phyloP scores from a whole-genome alignment of 192 early-diverging fungal species.

The Linnemannia zychae region DNA sequence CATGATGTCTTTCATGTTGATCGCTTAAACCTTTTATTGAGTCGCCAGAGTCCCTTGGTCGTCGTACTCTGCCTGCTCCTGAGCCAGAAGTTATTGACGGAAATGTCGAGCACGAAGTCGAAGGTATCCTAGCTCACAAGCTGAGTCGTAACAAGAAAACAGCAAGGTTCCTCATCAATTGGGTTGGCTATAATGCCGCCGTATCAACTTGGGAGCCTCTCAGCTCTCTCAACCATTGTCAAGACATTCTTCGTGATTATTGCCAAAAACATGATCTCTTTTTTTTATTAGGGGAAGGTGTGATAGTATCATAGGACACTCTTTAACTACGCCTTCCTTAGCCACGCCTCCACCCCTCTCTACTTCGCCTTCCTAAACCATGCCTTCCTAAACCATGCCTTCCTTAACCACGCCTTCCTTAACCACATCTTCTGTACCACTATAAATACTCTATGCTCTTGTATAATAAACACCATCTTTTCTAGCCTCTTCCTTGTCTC shows the following conservation, averaged over 20 bases:
- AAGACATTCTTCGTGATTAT: background rate
- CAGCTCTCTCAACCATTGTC: background rate
- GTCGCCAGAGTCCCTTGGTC: slow-evolving; percentile 6
- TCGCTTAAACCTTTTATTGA: background rate
- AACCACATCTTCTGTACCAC: no score
- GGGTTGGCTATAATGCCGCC: background rate
- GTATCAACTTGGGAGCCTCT: background rate
- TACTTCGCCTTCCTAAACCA: no score
- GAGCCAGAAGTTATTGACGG: slow-evolving; percentile 4
- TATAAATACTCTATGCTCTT: no score
- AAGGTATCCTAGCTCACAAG: background rate
- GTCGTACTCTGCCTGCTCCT: background rate
- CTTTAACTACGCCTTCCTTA: no score
- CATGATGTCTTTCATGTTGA: slow-evolving; percentile 19
- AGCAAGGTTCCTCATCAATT: background rate
- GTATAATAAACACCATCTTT: no score
- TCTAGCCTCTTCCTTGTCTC: no score
- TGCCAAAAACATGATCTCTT: background rate
- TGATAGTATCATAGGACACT: background rate
- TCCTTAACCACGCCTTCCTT: no score
- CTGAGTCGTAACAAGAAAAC: background rate
- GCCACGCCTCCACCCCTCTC: no score
- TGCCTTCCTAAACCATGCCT: no score
- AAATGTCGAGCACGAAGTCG: slow-evolving; percentile 12
- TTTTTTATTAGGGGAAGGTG: background rate